phyloP scores from a whole-genome alignment of 805 yeast genomes.

The Metschnikowia similis region DNA sequence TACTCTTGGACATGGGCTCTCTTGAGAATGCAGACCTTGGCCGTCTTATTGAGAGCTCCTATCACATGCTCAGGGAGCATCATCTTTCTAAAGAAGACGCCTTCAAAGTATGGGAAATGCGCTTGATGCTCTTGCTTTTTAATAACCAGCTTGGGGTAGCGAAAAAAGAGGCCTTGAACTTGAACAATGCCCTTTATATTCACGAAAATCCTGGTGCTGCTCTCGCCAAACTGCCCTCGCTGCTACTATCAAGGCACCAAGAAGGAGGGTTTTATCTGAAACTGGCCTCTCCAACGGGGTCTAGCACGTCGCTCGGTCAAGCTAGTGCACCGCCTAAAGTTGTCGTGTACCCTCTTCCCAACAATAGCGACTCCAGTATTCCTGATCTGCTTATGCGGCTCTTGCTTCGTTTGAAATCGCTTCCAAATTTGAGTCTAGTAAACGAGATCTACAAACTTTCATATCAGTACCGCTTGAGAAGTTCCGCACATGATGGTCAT shows the following conservation, averaged over 20 bases:
- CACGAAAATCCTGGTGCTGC: slow-evolving; percentile 22
- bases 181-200: slow-evolving; percentile 33
- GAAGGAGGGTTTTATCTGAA: background rate
- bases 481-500: slow-evolving; percentile 6
- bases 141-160: slow-evolving; percentile 28
- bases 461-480: slow-evolving; percentile 30
- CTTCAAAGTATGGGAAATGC: slow-evolving; percentile 31
- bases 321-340: background rate
- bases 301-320: background rate
- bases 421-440: slow-evolving; percentile 38
- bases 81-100: slow-evolving; percentile 12
- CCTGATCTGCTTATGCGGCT: slow-evolving; percentile 25
- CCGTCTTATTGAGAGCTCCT: slow-evolving; percentile 11
- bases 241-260: background rate
- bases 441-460: slow-evolving; percentile 43
- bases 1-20: slow-evolving; percentile 4
- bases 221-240: background rate
- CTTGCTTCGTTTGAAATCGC: slow-evolving; percentile 39
- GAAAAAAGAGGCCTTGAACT: slow-evolving; percentile 32
- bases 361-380: slow-evolving; percentile 29
- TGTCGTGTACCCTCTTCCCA: slow-evolving; percentile 33
- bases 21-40: slow-evolving; percentile 6
- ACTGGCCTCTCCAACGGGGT: background rate
- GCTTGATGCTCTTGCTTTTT: slow-evolving; percentile 30
- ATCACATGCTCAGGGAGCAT: slow-evolving; percentile 6